Evolutionary conservation across 1,139 yeast genomes (phyloP).

Genomic region (Yamadazyma dendronema): DNA sequence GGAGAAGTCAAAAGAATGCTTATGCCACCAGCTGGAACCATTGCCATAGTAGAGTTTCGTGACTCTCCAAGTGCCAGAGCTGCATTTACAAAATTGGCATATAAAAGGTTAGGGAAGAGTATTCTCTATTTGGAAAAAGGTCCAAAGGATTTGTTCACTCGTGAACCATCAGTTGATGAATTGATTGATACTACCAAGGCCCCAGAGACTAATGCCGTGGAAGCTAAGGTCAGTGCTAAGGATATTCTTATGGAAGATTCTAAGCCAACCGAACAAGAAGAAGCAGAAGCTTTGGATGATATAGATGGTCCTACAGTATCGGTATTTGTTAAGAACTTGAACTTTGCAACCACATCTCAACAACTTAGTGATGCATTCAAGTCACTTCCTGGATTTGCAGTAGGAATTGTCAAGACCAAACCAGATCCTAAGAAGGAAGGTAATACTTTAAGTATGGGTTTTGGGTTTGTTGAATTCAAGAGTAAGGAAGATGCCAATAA

Average conservation of each 20-base stretch:
- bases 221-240: constrained; percentile 28
- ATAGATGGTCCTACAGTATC: constrained; percentile 76
- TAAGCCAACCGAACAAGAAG: constrained; percentile 28
- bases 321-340: constrained; percentile 86
- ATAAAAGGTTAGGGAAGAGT: constrained; percentile 80
- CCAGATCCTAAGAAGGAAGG: constrained; percentile 79
- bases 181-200: constrained; percentile 14
- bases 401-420: constrained; percentile 82
- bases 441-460: constrained; percentile 84
- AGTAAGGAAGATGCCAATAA: constrained; percentile 74
- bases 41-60: constrained; percentile 90
- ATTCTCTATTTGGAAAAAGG: constrained; percentile 92
- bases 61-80: constrained; percentile 83
- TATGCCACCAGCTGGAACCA: constrained; percentile 97
- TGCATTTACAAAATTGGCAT: constrained; percentile 86
- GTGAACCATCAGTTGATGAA: constrained; percentile 49
- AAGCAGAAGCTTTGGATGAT: constrained; percentile 46
- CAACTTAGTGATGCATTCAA: constrained; percentile 63
- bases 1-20: constrained; percentile 79
- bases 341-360: constrained; percentile 69
- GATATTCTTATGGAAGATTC: constrained; percentile 26
- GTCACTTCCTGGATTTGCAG: constrained; percentile 72
- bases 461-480: constrained; percentile 90
- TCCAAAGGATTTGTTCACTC: constrained; percentile 74
- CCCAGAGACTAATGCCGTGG: constrained; percentile 24